A percentile compares a stretch with the other conserved stretches of the same genome.
These are phyloP conservation scores for Suhomyces bribrorum DNA, from an alignment of 1,139 yeast genomes.

Conservation along the genomic window DNA sequence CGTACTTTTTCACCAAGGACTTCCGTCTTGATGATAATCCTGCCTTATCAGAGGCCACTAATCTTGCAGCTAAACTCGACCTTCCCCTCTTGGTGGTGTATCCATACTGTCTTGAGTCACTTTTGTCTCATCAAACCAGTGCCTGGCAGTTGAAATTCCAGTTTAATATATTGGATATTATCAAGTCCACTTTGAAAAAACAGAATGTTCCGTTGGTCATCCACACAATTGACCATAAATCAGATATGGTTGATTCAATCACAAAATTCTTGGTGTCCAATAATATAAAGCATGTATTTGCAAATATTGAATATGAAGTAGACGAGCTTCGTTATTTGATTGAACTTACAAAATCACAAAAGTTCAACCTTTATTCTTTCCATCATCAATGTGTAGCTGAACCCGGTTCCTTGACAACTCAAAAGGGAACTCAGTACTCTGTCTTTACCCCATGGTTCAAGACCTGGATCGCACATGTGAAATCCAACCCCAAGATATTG, in stretches of 20 bases:
- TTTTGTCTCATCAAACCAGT: constrained; percentile 44
- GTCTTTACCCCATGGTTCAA: constrained; percentile 58
- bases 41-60: constrained; percentile 13
- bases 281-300: constrained; percentile 33
- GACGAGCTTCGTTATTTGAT: constrained; percentile 49
- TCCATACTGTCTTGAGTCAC: constrained; percentile 37
- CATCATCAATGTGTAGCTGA: constrained; percentile 53
- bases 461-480: constrained; percentile 42
- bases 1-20: constrained; percentile 14
- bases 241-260: constrained; percentile 24
- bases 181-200: constrained; percentile 28
- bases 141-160: constrained; percentile 44
- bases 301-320: constrained; percentile 51
- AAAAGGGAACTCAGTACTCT: constrained; percentile 48
- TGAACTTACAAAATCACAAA: constrained; percentile 18
- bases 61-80: constrained; percentile 4
- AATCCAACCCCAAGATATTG: constrained; percentile 11
- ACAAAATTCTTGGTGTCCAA: constrained; percentile 26
- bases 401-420: constrained; percentile 45
- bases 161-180: constrained; percentile 29
- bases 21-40: constrained; percentile 16
- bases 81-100: constrained; percentile 15
- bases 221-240: constrained; percentile 29
- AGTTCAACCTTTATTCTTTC: constrained; percentile 27
- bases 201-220: constrained; percentile 42